phyloP scores from a whole-genome alignment of 2,329 filamentous ascomycete species.

The Massarina eburnea region DNA sequence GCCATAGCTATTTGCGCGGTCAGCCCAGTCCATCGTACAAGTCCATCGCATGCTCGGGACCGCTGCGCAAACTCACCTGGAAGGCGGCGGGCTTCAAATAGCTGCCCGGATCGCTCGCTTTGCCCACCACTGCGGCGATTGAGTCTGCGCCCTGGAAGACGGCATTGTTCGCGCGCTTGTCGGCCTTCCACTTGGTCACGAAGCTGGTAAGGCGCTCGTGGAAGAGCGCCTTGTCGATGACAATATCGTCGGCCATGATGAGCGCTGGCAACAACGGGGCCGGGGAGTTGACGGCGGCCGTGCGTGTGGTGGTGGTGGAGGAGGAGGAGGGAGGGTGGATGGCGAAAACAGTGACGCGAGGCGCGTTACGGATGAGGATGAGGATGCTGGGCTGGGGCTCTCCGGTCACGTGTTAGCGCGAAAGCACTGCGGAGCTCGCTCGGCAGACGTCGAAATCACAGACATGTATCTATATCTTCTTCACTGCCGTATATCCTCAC shows the following conservation, averaged over 20 bases:
- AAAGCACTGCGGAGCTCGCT: not conserved
- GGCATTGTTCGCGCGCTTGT: constrained; percentile 84
- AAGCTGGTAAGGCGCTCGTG: constrained; percentile 89
- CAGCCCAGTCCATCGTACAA: constrained; percentile 15
- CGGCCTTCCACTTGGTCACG: constrained; percentile 90
- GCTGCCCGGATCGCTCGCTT: constrained; percentile 75
- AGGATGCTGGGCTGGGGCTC: too few relatives aligned
- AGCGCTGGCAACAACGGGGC: constrained; percentile 18
- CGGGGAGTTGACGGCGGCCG: constrained; percentile 19
- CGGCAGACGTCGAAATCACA: too few relatives aligned
- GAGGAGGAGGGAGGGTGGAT: constrained; percentile 15
- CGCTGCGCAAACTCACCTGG: constrained; percentile 65
- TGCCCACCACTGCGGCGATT: constrained; percentile 89
- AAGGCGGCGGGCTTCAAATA: constrained; percentile 97
- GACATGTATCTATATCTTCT: not conserved
- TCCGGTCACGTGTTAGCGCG: constrained; percentile 24
- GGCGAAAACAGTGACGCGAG: constrained; percentile 3
- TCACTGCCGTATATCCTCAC: constrained; percentile 15
- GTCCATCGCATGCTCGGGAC: too few relatives aligned
- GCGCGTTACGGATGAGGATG: constrained; percentile 11
- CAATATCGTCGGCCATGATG: constrained; percentile 71
- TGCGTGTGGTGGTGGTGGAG: constrained; percentile 11
- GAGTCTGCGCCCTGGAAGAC: constrained; percentile 85
- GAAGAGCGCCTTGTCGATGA: constrained; percentile 91
- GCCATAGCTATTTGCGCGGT: constrained; percentile 74